Evolutionary conservation across 352 stramenopile genomes (phyloP).

Genomic region (Phytophthora quininea): DNA sequence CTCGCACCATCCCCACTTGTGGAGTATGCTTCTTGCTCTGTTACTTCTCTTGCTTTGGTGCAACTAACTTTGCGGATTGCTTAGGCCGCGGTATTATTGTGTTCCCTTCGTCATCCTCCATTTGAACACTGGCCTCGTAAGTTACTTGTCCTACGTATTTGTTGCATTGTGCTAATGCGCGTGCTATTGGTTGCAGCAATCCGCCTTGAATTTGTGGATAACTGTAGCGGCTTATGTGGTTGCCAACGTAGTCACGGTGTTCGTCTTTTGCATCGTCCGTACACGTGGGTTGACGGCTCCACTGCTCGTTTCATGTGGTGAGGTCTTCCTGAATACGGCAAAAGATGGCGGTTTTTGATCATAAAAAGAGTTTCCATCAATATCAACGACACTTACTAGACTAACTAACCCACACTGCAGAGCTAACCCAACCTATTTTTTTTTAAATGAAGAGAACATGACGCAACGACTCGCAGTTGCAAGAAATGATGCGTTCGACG

Average conservation of each 20-base stretch:
- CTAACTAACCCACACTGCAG: too few relatives aligned
- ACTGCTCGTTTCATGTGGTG: constrained; percentile 90
- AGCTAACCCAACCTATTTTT: too few relatives aligned
- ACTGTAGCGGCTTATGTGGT: constrained; percentile 53
- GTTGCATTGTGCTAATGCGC: too few relatives aligned
- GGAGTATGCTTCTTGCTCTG: constrained; percentile 61
- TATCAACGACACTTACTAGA: too few relatives aligned
- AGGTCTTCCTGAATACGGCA: constrained; percentile 1
- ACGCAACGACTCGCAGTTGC: too few relatives aligned
- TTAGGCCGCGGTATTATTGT: constrained; percentile 83
- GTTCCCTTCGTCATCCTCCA: constrained; percentile 83
- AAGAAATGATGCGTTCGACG: too few relatives aligned
- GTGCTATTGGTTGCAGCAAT: constrained; percentile 54
- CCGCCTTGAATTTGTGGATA: constrained; percentile 39
- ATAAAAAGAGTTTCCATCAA: too few relatives aligned
- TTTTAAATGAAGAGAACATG: too few relatives aligned
- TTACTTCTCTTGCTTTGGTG: neutral
- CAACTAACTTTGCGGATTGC: constrained; percentile 13
- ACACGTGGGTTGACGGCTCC: constrained; percentile 79
- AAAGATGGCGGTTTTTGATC: too few relatives aligned
- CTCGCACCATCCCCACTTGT: constrained; percentile 89
- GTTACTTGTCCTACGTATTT: constrained; percentile 2
- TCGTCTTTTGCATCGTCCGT: constrained; percentile 78
- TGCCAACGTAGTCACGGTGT: constrained; percentile 73
- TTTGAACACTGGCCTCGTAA: constrained; percentile 73